Evolutionary conservation across 2,329 filamentous ascomycete genomes (phyloP), one percentile per base, ranked within the genome.

Genomic region (Exophiala oligosperma): DNA sequence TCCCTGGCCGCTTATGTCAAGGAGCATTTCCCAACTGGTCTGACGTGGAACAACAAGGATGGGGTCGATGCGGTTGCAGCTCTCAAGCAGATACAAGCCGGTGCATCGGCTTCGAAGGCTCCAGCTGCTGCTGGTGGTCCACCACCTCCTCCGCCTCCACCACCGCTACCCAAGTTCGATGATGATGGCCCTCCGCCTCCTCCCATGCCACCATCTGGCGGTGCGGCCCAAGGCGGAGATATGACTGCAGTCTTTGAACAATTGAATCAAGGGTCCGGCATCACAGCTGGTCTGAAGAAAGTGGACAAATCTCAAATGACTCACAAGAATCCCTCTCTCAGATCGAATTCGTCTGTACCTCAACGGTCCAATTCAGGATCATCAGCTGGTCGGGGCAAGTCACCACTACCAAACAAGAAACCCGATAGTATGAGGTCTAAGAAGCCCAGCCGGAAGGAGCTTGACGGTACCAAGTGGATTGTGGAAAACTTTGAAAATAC

Each of bases 291-390:
- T 32, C 81, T 99, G 37, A 89, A 90, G 66, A 99, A 97, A 79
- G 94, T 99, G 50, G 93, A 97, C 77, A 89, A 88, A 71, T 94
- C 90, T 54, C 83, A 97, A 74, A 97, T 97, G 93, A 99, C 94
- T 60, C 94, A 99, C 77, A 97, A 97, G 80, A 99, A 99, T 76
- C 94, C 94, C 12, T 85, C 87, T 8, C 80, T 99, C 57, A 87
- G 94, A 62, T 84, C 90, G 24, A 80, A 80, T 60, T 89, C 90
- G 11, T 82, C 84, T 1, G 90, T 93, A 2, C 81, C 89, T 1
- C 80, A 80, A 57, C 77, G 82, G 57, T 81, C 80, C 54, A 76
- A 79, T 53, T 77, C 77, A 49, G 73, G 75, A 28, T 83, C 81
- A 23, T 81, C 80, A 59, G 78, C 77, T 38, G 69, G 60, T 14